phyloP scores from a whole-genome alignment of 805 yeast genomes.

The Saturnispora diversa region DNA sequence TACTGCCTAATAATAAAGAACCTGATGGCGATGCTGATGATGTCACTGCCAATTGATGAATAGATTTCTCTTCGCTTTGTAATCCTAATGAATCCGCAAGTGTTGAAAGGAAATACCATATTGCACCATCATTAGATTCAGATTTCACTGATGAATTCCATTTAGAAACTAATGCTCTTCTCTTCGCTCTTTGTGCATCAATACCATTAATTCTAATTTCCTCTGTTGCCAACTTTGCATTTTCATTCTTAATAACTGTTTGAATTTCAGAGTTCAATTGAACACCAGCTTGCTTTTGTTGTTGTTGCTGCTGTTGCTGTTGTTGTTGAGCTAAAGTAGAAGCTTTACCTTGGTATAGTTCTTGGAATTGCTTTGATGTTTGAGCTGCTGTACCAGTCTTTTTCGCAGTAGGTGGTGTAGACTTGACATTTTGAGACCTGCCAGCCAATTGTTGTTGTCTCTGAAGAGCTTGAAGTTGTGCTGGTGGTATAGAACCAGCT shows the following conservation, averaged over 20 bases:
- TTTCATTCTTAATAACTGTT: slow-evolving; percentile 25
- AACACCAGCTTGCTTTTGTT: neutral
- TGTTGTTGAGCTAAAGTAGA: slow-evolving; percentile 12
- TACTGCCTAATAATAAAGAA: slow-evolving; percentile 2
- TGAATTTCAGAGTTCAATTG: slow-evolving; percentile 17
- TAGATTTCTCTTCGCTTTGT: slow-evolving; percentile 31
- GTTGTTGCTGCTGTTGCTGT: slow-evolving; percentile 13
- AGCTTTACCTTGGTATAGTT: neutral
- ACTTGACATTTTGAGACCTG: slow-evolving; percentile 1
- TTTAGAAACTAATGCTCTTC: slow-evolving; percentile 33
- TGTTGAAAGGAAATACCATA: slow-evolving; percentile 42
- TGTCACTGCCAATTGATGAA: slow-evolving; percentile 18
- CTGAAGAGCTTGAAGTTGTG: slow-evolving; percentile 5
- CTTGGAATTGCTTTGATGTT: neutral
- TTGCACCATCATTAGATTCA: slow-evolving; percentile 31
- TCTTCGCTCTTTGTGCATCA: slow-evolving; percentile 36
- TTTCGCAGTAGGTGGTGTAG: slow-evolving; percentile 1
- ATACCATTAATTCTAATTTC: slow-evolving; percentile 21
- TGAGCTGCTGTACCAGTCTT: neutral
- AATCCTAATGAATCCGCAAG: slow-evolving; percentile 43
- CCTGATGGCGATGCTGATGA: slow-evolving; percentile 4
- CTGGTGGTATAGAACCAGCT: slow-evolving; percentile 1
- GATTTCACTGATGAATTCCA: slow-evolving; percentile 2
- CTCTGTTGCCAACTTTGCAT: slow-evolving; percentile 25
- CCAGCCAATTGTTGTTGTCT: slow-evolving; percentile 1